Evolutionary conservation across 768 basidiomycete species (phyloP).

Genomic region (Suillus tomentosus): DNA sequence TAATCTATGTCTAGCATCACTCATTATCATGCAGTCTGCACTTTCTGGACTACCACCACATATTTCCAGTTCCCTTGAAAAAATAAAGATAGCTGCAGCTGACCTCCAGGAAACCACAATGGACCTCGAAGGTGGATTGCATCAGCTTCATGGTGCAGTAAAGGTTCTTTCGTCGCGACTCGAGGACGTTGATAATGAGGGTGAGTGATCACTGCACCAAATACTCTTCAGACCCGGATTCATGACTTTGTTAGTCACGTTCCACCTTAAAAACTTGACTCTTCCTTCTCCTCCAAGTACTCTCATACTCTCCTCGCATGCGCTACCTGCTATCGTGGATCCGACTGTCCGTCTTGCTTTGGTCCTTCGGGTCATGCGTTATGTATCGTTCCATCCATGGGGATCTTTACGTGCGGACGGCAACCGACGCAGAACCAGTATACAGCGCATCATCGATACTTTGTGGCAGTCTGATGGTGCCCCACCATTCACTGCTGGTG

Average conservation of each 20-base stretch:
- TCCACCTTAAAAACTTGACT: constrained; percentile 37
- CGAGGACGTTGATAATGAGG: constrained; percentile 47
- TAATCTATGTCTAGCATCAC: background rate
- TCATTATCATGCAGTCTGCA: constrained; percentile 9
- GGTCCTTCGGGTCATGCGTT: constrained; percentile 62
- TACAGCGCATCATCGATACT: constrained; percentile 48
- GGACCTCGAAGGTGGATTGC: constrained; percentile 34
- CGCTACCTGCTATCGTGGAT: constrained; percentile 37
- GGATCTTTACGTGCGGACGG: constrained; percentile 67
- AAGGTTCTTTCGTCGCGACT: constrained; percentile 36
- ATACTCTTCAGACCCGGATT: background rate
- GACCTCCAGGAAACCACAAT: constrained; percentile 35
- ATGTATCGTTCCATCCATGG: constrained; percentile 76
- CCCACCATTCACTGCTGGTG: constrained; percentile 54
- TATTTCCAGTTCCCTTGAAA: constrained; percentile 35
- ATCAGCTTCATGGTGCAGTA: constrained; percentile 42
- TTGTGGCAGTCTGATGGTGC: constrained; percentile 44
- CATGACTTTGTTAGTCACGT: constrained; percentile 41
- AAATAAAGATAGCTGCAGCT: constrained; percentile 34
- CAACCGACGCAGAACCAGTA: constrained; percentile 47
- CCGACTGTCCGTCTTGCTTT: constrained; percentile 41
- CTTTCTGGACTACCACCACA: constrained; percentile 26
- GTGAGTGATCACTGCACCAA: constrained; percentile 29
- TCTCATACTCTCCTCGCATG: constrained; percentile 44
- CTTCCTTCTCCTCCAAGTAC: constrained; percentile 52